Percentiles rank a stretch among this genome's conserved stretches.
phyloP scores from a whole-genome alignment of 148 eudicot species.

The Persicaria tinctoria region DNA sequence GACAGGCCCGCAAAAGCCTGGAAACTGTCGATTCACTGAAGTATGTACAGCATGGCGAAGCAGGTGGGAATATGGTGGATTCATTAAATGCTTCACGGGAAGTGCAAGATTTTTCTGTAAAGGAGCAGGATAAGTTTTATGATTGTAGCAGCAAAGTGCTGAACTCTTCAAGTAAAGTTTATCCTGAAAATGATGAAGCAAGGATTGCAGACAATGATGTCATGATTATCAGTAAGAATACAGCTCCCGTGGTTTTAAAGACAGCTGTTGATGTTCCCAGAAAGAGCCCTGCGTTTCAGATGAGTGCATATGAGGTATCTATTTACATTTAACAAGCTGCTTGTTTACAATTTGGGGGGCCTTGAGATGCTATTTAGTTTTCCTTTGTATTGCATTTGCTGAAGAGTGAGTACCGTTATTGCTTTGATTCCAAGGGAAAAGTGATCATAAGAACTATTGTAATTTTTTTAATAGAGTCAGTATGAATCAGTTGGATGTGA shows the following conservation, averaged over 20 bases:
- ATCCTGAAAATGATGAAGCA: conserved; percentile 22
- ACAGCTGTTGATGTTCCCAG: conserved; percentile 28
- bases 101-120: conserved; percentile 22
- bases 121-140: conserved; percentile 16
- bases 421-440: neutral
- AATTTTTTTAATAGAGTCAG: neutral
- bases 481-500: neutral
- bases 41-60: conserved; percentile 20
- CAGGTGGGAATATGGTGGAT: conserved; percentile 21
- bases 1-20: conserved; percentile 42
- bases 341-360: neutral
- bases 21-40: conserved; percentile 34
- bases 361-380: neutral
- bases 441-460: neutral
- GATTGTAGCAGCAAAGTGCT: conserved; percentile 23
- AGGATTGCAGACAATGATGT: conserved; percentile 16
- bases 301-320: conserved; percentile 80
- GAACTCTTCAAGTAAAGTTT: neutral
- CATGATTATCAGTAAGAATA: conserved; percentile 12
- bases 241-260: conserved; percentile 20
- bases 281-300: conserved; percentile 60
- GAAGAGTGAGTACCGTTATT: neutral
- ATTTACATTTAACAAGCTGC: neutral
- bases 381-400: neutral
- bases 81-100: conserved; percentile 15